A percentile compares a stretch with the other conserved stretches of the same genome.
phyloP scores from a whole-genome alignment of 129 eudicot species.

The Apium graveolens region DNA sequence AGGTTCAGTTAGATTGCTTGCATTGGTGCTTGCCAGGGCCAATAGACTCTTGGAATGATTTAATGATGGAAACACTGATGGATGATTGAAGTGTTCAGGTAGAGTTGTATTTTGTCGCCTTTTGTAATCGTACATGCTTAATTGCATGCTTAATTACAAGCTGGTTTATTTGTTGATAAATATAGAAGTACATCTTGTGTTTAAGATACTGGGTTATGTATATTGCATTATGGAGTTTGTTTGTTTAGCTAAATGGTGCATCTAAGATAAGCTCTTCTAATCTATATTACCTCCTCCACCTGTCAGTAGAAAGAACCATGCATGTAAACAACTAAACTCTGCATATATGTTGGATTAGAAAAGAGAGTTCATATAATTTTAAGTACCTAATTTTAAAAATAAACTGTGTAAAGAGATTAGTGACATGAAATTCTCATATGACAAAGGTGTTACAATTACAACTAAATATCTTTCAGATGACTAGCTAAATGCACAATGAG shows the following conservation, averaged over 20 bases:
- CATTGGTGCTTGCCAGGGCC: conserved; percentile 99
- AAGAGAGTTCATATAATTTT: not conserved
- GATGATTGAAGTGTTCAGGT: conserved; percentile 7
- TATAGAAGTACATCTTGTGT: not conserved
- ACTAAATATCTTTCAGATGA: not conserved
- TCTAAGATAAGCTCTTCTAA: not conserved
- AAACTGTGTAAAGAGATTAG: not conserved
- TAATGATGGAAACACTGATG: conserved; percentile 47
- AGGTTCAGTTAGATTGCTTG: conserved; percentile 70
- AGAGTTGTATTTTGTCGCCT: not conserved
- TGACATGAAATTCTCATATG: not conserved
- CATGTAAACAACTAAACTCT: not conserved
- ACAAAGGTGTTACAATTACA: not conserved
- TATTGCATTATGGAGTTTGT: not conserved
- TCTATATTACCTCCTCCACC: not conserved
- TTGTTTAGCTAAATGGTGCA: not conserved
- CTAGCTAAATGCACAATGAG: conserved; percentile 3
- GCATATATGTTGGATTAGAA: not conserved
- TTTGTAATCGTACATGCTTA: not conserved
- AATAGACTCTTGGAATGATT: conserved; percentile 83
- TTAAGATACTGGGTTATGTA: not conserved
- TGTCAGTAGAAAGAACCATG: not conserved
- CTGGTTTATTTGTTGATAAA: not conserved
- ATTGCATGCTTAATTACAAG: not conserved
- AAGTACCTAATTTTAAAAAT: not conserved